Conservation (phyloP, 176 grass and related monocot genomes). For the Oryza glumipatula region DNA sequence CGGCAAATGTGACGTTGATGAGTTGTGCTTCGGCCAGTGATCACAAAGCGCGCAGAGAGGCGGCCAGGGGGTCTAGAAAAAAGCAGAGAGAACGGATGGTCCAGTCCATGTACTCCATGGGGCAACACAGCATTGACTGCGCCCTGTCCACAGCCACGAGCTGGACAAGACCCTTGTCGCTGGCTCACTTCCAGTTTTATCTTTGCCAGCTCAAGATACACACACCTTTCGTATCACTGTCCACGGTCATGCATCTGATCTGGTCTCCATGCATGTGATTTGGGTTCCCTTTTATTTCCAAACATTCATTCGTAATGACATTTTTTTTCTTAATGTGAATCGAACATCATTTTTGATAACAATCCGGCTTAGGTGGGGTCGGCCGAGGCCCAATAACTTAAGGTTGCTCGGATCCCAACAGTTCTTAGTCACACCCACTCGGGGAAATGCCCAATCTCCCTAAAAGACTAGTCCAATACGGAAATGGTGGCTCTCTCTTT, state of each 20-base stretch:
- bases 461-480: too few relatives aligned
- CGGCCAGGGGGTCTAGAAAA: neutral
- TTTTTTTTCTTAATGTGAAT: neutral
- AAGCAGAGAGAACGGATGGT: neutral
- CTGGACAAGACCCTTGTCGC: conserved; percentile 16
- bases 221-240: neutral
- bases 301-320: neutral
- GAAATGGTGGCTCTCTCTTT: too few relatives aligned
- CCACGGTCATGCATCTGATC: neutral
- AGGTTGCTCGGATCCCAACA: too few relatives aligned
- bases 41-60: neutral
- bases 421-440: too few relatives aligned
- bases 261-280: conserved; percentile 35
- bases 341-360: neutral
- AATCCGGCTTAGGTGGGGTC: too few relatives aligned
- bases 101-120: neutral
- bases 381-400: too few relatives aligned
- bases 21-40: neutral
- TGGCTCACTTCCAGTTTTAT: conserved; percentile 24
- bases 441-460: too few relatives aligned
- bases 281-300: neutral
- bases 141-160: neutral
- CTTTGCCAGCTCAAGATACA: conserved; percentile 32
- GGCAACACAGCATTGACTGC: conserved; percentile 24
- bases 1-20: neutral